Percentiles rank a stretch among this genome's conserved stretches.
Conservation (phyloP, 495 filamentous ascomycete genomes). For the Pseudevernia furfuracea region DNA sequence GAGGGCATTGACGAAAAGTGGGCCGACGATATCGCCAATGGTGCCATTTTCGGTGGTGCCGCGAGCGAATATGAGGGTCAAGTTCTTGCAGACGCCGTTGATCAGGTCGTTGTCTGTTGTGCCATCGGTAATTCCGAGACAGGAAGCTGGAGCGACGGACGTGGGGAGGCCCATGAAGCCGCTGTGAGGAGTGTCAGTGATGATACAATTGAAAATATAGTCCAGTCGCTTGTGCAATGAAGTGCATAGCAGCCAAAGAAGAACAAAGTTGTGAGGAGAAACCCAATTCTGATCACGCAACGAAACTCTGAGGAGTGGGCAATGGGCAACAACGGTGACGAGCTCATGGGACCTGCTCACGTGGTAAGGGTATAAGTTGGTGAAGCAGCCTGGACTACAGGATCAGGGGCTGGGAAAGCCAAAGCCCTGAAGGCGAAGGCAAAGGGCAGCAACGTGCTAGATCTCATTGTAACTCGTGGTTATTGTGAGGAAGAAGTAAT, state of each 20-base stretch:
- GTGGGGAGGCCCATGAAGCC: conserved; percentile 16
- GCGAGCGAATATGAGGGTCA: conserved; percentile 53
- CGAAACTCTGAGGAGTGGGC: not conserved
- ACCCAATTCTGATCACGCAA: not conserved
- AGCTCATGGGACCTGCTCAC: not conserved
- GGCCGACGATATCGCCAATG: conserved; percentile 32
- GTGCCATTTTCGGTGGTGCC: conserved; percentile 46
- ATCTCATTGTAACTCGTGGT: conserved; percentile 1
- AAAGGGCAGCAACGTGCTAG: not conserved
- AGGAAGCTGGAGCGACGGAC: conserved; percentile 7
- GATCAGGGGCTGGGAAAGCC: conserved; percentile 12
- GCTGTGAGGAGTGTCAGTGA: not conserved
- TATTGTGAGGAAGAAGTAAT: not conserved
- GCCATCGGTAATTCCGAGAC: not conserved
- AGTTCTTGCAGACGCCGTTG: conserved; percentile 32
- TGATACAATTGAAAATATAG: not conserved
- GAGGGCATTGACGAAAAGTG: conserved; percentile 29
- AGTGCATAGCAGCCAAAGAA: not conserved
- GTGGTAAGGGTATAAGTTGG: conserved; percentile 1
- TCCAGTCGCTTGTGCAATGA: not conserved
- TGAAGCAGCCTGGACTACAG: not conserved
- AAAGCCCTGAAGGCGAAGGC: conserved; percentile 2
- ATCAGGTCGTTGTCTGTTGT: conserved; percentile 33
- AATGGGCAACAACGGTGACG: not conserved
- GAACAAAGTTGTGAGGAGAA: not conserved